Percentiles rank a stretch among this genome's conserved stretches.
Evolutionary conservation across 2,329 filamentous ascomycete genomes (phyloP).

Genomic region (Trematosphaeria pertusa): DNA sequence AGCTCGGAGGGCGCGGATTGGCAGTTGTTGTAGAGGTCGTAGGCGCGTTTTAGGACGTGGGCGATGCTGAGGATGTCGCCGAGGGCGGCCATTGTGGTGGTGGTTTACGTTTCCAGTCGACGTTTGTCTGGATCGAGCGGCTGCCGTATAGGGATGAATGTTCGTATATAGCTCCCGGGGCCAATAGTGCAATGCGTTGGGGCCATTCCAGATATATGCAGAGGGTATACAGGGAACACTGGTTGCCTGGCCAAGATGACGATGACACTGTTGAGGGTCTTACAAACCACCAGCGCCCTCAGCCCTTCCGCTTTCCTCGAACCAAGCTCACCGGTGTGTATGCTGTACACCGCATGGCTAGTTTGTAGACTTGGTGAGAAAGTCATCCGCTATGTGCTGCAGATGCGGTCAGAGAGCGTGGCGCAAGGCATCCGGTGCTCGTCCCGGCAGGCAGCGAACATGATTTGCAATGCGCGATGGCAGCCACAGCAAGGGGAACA

Average conservation of each 20-base stretch:
- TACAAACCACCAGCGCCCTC: not conserved
- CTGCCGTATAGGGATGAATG: too few species aligned
- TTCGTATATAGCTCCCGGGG: too few species aligned
- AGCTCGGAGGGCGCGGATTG: slow-evolving; percentile 19
- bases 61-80: slow-evolving; percentile 15
- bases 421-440: slow-evolving; percentile 11
- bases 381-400: not conserved
- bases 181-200: too few species aligned
- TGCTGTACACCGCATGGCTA: slow-evolving; percentile 2
- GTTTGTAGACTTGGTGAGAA: not conserved
- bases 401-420: slow-evolving; percentile 8
- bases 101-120: too few species aligned
- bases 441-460: slow-evolving; percentile 7
- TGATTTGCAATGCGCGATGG: not conserved
- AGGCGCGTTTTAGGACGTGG: slow-evolving; percentile 17
- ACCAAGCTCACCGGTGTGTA: not conserved
- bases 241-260: too few species aligned
- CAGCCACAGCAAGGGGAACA: not conserved
- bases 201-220: too few species aligned
- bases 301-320: not conserved
- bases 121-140: too few species aligned
- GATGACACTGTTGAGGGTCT: too few species aligned
- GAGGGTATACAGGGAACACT: too few species aligned
- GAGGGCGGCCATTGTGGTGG: slow-evolving; percentile 11
- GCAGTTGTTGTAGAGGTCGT: slow-evolving; percentile 18